Evolutionary conservation across 1,284 basidiomycete species (phyloP).

Genomic region (Anthracocystis walkeri): DNA sequence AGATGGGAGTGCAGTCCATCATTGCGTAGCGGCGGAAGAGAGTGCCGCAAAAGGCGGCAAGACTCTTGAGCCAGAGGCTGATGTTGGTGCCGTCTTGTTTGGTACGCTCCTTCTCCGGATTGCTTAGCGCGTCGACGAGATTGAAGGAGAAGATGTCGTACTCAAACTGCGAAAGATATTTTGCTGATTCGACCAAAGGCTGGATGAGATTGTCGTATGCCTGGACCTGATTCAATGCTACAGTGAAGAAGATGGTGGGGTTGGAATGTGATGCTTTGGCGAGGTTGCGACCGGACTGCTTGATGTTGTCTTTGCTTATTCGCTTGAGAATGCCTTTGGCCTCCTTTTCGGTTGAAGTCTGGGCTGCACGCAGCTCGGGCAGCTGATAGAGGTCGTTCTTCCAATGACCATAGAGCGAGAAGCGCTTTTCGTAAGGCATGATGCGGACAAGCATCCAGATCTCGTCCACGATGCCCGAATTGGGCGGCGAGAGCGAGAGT

Average conservation of each 20-base stretch:
- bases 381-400: constrained; percentile 75
- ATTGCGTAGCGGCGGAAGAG: constrained; percentile 82
- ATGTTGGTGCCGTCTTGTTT: constrained; percentile 94
- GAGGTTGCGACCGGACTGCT: constrained; percentile 84
- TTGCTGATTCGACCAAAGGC: constrained; percentile 89
- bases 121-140: constrained; percentile 84
- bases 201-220: constrained; percentile 94
- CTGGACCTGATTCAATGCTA: constrained; percentile 93
- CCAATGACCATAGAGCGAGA: constrained; percentile 96
- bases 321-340: constrained; percentile 68
- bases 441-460: constrained; percentile 76
- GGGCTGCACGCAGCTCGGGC: constrained; percentile 70
- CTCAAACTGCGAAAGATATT: constrained; percentile 89
- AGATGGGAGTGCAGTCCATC: constrained; percentile 83
- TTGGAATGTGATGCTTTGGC: constrained; percentile 94
- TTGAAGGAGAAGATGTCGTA: constrained; percentile 93
- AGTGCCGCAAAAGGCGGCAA: constrained; percentile 92
- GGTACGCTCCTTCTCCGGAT: constrained; percentile 83
- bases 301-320: constrained; percentile 76
- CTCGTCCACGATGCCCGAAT: constrained; percentile 75
- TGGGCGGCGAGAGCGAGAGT: constrained; percentile 80
- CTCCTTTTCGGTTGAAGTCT: constrained; percentile 74
- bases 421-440: constrained; percentile 83
- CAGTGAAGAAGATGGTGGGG: constrained; percentile 89
- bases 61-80: constrained; percentile 86